phyloP scores from a whole-genome alignment of 371 early-diverging fungal genomes.

The Rhizopus delemar region DNA sequence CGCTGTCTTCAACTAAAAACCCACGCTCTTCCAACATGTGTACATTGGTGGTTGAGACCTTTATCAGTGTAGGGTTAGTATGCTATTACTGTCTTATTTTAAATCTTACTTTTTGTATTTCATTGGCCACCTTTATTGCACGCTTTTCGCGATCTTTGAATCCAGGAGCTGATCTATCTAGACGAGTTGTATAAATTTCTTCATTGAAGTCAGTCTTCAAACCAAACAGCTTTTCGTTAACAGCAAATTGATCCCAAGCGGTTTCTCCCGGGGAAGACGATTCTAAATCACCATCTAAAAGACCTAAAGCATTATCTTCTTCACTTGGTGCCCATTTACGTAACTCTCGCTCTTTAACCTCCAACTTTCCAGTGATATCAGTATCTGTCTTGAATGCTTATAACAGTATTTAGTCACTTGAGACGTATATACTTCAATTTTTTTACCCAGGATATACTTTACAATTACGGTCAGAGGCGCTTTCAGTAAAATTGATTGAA shows the following conservation, averaged over 20 bases:
- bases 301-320: conserved; percentile 32
- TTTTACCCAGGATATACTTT: conserved; percentile 13
- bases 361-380: conserved; percentile 76
- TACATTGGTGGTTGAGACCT: conserved; percentile 71
- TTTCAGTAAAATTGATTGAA: conserved; percentile 59
- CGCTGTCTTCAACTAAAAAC: conserved; percentile 59
- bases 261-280: conserved; percentile 23
- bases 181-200: conserved; percentile 91
- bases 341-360: conserved; percentile 78
- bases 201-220: conserved; percentile 95
- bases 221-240: conserved; percentile 93
- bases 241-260: conserved; percentile 99
- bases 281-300: conserved; percentile 43
- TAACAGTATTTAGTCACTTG: no score
- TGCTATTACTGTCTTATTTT: neutral
- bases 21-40: conserved; percentile 97
- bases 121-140: conserved; percentile 88
- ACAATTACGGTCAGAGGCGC: conserved; percentile 51
- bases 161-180: conserved; percentile 85
- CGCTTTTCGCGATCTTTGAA: conserved; percentile 87
- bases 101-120: conserved; percentile 73
- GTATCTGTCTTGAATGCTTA: conserved; percentile 87
- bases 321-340: conserved; percentile 80
- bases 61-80: neutral
- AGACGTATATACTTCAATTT: neutral